Base-by-base conservation (phyloP, 345 rosid genomes). In the Geranium brycei region DNA sequence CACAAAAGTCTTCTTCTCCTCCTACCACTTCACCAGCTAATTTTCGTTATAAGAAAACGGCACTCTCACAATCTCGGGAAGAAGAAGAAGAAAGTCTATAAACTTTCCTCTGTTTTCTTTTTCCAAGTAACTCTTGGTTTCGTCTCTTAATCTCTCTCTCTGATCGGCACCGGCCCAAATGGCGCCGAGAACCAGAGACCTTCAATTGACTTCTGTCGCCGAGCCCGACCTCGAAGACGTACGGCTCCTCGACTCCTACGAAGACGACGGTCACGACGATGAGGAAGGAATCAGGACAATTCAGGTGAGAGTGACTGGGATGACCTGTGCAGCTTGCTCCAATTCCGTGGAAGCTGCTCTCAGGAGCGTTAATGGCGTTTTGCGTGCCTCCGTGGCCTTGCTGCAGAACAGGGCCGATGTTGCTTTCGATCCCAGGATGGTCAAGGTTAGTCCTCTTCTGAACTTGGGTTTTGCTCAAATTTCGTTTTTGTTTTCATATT, bases 281-380 rank as follows among this genome's bases (percentile, higher is more conserved):
- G 83, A 73, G 55, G 81, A 79, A 51, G 83, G 79, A 57, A 66
- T 75, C 66, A 68, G 67, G 79, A 80, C 76, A 69, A 75, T 91
- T 79, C 97, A 87, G 64, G 87, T 87, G 10, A 81, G 82, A 69
- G 85, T 95, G 15, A 88, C 91, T 55, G 99, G 99, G 71, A 95
- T 95, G 99, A 95, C 99, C 58, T 95, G 99, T 67, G 89, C 99
- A 5, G 97, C 99, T 70, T 95, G 99, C 71, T 95, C 99, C 38
- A 87, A 84, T 74, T 95, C 99, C 68, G 96, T 91, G 0, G 99
- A 95, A 64, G 87, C 78, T 0, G 96, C 97, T 71, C 83, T 95
- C 70, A 81, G 58, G 80, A 71, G 61, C 72, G 78, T 91, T 58
- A 59, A 80, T 35, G 97, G 99, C 19, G 96, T 95, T 38, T 57